phyloP scores from a whole-genome alignment of 2,329 filamentous ascomycete genomes.

The Lasiodiplodia gonubiensis region DNA sequence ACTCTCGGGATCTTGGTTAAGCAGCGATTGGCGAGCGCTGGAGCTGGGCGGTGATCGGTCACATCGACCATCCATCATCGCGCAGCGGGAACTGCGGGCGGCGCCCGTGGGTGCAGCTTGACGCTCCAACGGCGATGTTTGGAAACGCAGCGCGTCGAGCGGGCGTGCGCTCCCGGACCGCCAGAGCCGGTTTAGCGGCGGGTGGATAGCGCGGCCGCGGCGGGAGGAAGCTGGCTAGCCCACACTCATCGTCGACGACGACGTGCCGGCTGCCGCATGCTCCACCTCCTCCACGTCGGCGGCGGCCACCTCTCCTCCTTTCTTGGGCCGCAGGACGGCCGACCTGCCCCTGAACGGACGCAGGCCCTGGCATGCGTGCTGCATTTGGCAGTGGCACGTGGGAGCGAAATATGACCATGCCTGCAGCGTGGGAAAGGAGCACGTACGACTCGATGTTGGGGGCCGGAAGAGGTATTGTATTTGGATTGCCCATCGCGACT shows the following conservation, averaged over 20 bases:
- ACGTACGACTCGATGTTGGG: neutral
- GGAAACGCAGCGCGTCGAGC: conserved; percentile 10
- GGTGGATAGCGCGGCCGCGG: conserved; percentile 7
- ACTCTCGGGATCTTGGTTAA: conserved; percentile 3
- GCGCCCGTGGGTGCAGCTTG: neutral
- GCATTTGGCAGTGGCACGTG: conserved; percentile 22
- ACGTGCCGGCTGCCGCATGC: neutral
- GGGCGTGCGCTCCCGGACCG: neutral
- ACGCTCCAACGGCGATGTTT: neutral
- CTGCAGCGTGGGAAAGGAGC: conserved; percentile 13
- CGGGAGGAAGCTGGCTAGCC: conserved; percentile 9
- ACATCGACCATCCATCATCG: conserved; percentile 6
- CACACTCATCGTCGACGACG: conserved; percentile 7
- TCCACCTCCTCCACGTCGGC: neutral
- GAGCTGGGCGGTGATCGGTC: conserved; percentile 12
- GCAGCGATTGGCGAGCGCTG: conserved; percentile 17
- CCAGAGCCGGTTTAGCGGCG: conserved; percentile 8
- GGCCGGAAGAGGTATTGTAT: conserved; percentile 4
- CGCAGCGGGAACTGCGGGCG: neutral
- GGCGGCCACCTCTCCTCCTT: neutral
- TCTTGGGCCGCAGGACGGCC: conserved; percentile 9
- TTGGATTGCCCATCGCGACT: conserved; percentile 14
- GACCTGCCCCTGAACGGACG: conserved; percentile 6
- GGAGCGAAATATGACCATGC: conserved; percentile 3
- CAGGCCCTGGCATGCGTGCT: neutral